Evolutionary conservation across 2,329 filamentous ascomycete species (phyloP).

Genomic region (Cryphonectria japonica): DNA sequence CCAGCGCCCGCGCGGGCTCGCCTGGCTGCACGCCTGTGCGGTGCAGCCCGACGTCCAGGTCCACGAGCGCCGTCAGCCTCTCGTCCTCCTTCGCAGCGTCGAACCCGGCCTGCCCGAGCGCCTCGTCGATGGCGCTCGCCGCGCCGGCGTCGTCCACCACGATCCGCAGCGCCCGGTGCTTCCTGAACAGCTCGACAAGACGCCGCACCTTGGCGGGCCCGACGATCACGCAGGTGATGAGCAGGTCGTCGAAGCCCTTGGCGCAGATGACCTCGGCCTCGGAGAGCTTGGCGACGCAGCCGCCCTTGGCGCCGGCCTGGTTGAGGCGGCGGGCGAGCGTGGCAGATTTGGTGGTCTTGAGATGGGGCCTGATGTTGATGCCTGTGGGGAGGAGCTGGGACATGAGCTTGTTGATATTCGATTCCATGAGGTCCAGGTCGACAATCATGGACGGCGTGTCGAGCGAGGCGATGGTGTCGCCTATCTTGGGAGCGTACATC

Average conservation of each 20-base stretch:
- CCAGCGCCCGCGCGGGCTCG: conserved; percentile 45
- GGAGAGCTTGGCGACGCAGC: conserved; percentile 56
- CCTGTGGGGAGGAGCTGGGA: conserved; percentile 49
- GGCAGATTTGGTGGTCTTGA: conserved; percentile 58
- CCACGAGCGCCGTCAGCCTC: conserved; percentile 47
- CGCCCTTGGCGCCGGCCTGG: conserved; percentile 52
- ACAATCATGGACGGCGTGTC: conserved; percentile 62
- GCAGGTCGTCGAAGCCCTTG: conserved; percentile 51
- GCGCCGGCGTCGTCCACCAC: conserved; percentile 53
- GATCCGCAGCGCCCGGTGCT: conserved; percentile 45
- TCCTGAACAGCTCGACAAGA: conserved; percentile 49
- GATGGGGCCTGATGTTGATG: conserved; percentile 51
- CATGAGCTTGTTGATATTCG: conserved; percentile 53
- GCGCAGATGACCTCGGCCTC: conserved; percentile 49
- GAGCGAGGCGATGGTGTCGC: conserved; percentile 47
- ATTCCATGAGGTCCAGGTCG: conserved; percentile 55
- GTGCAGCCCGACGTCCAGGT: conserved; percentile 55
- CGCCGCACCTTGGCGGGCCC: conserved; percentile 50
- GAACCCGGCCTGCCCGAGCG: conserved; percentile 42
- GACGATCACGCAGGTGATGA: conserved; percentile 56
- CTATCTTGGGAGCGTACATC: conserved; percentile 45
- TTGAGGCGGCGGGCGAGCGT: conserved; percentile 48
- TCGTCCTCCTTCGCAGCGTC: conserved; percentile 31
- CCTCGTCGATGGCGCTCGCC: conserved; percentile 49
- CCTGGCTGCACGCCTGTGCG: conserved; percentile 52